These are phyloP conservation scores for Neostapfia colusana DNA, from an alignment of 176 grass and related monocot genomes.

Conservation along the genomic window DNA sequence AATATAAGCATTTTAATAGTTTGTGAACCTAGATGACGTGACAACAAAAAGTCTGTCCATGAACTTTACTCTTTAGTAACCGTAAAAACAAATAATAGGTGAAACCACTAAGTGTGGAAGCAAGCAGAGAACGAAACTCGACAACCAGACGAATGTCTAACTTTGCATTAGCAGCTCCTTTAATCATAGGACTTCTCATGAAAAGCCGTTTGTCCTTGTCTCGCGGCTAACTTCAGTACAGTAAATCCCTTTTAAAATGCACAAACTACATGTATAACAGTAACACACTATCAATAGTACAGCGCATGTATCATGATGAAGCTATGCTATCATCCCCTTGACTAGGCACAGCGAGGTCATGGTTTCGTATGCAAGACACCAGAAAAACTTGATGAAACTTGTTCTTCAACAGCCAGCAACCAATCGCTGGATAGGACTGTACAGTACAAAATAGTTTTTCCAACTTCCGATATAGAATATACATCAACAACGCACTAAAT, in stretches of 20 bases:
- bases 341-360: background rate
- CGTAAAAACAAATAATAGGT: too few species aligned
- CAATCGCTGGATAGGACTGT: slow-evolving; percentile 12
- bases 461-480: slow-evolving; percentile 29
- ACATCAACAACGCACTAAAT: slow-evolving; percentile 4
- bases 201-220: too few species aligned
- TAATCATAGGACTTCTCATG: too few species aligned
- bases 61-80: too few species aligned
- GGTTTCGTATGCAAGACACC: slow-evolving; percentile 18
- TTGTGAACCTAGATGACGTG: too few species aligned
- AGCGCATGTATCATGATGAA: slow-evolving; percentile 1
- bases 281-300: background rate
- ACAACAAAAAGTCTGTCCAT: too few species aligned
- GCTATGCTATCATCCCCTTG: background rate
- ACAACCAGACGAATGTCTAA: too few species aligned
- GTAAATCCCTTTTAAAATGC: background rate
- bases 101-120: too few species aligned
- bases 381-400: slow-evolving; percentile 16
- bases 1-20: too few species aligned
- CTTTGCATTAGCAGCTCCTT: too few species aligned
- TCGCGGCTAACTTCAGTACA: too few species aligned
- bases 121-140: too few species aligned
- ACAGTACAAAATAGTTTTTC: slow-evolving; percentile 15
- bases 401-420: slow-evolving; percentile 33
- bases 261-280: background rate